Evolutionary conservation across 2,329 filamentous ascomycete genomes (phyloP), one percentile per base, ranked within the genome.

Genomic region (Phialophora tarda): DNA sequence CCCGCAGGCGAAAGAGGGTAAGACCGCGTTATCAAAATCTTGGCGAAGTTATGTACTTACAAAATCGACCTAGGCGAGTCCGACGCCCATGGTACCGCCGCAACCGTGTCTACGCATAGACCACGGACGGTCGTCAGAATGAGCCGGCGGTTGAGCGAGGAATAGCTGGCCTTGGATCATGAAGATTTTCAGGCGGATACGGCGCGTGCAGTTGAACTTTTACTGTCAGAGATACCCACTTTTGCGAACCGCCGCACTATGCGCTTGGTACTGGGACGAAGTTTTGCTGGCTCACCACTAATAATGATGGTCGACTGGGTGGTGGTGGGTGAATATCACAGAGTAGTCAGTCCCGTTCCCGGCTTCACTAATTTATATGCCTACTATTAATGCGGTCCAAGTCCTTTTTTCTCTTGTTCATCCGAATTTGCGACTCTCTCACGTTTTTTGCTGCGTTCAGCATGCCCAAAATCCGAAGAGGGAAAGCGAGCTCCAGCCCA

Each of bases 61-160:
- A 41, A 28, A 24, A 50, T 10, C 28, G 21, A 21, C 21, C 8
- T 44, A 65, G 62, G 14, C 61, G 64, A 34, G 47, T 51, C 60
- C 66, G 66, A 28, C 59, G 66, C 41, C 66, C 47, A 50, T 68
- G 66, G 62, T 68, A 59, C 56, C 62, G 56, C 32, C 59, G 66
- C 62, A 68, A 56, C 53, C 66, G 63, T 28, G 63, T 65, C 55
- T 68, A 57, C 56, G 51, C 41, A 47, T 44, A 57, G n/a, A 21
- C 21, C n/a, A 34, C n/a, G 48, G 26, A 10, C 17, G 6, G 30
- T 24, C 34, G 30, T 38, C 53, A 50, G 14, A 38, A n/a, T 10
- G 41, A 41, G 23, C 12, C 10, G 34, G 34, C 12, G 24, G 34
- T 17, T 28, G 23, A 34, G 8, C 17, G 47, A 30, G 17, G n/a